Base-by-base conservation (phyloP, 2,329 filamentous ascomycete genomes). In the Alternaria tenuissima region DNA sequence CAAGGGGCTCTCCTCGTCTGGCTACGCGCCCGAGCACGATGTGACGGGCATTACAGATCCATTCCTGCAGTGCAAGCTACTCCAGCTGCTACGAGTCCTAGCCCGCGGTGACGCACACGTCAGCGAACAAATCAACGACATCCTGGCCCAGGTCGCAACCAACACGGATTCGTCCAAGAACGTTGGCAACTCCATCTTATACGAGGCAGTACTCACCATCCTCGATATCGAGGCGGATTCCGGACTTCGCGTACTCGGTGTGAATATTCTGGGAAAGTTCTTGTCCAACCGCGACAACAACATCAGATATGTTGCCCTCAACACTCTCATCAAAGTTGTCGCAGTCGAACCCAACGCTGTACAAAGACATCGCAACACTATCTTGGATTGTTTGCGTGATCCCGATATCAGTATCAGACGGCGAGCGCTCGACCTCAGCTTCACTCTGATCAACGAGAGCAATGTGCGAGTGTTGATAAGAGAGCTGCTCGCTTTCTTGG, bases 111-210 rank as follows among this genome's bases (percentile, higher is more conserved):
- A 99, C 78, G 84, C 89, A 11, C 86, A 93, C 62, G 93, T 92
- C 26, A 98, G 93, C 78, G 96, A 99, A 80, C 90, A 96, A 78
- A 98, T 99, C 83, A 99, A 98, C 81, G 95, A 99, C 75, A 99
- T 99, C 63, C 83, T 99, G 61, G 95, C 95, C 6, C 94, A 97
- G 74, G 95, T 99, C 55, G 95, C 95, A 53, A 98, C 94, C 39
- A 99, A 99, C 79, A 99, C 95, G 1, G 95, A 99, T 75, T 93
- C 94, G 0, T 94, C 94, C 28, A 99, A 99, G 83, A 99, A 99
- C 68, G 95, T 99, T 42, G 95, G 95, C 64, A 99, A 99, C 78
- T 94, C 95, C 0, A 99, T 99, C 70, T 85, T 99, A 7, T 99
- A 99, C 81, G 95, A 99, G 81, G 92, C 95, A 1, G 95, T 99